phyloP scores from a whole-genome alignment of 352 stramenopile genomes.

The Phytophthora pisi region DNA sequence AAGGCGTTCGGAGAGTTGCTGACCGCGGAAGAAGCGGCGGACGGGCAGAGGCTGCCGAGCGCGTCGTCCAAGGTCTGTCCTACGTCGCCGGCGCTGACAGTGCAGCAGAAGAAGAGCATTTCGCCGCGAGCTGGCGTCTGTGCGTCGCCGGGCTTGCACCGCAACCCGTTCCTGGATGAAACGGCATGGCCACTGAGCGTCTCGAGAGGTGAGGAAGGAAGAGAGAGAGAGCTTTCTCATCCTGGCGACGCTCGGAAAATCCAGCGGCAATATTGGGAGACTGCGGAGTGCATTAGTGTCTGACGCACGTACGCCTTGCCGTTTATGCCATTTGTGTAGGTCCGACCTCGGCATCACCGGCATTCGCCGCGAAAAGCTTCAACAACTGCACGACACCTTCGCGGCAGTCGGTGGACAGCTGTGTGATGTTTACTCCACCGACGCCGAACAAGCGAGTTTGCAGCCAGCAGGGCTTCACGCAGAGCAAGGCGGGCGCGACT shows the following conservation, averaged over 20 bases:
- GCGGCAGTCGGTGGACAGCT: constrained; percentile 14
- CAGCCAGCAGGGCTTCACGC: constrained; percentile 38
- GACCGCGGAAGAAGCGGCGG: constrained; percentile 31
- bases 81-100: constrained; percentile 31
- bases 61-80: constrained; percentile 27
- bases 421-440: constrained; percentile 38
- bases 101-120: constrained; percentile 37
- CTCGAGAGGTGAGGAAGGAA: constrained; percentile 28
- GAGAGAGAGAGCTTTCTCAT: neutral
- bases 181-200: constrained; percentile 24
- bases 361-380: constrained; percentile 29
- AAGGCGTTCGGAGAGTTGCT: constrained; percentile 43
- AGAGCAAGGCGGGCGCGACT: constrained; percentile 34
- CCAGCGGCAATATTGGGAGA: constrained; percentile 15
- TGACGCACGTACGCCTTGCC: constrained; percentile 27
- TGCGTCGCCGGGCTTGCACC: constrained; percentile 26
- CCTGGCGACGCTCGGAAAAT: constrained; percentile 26
- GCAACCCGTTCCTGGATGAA: constrained; percentile 35
- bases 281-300: constrained; percentile 11
- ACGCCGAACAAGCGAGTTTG: constrained; percentile 48
- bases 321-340: constrained; percentile 26
- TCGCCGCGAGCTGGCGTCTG: constrained; percentile 35
- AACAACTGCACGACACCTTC: constrained; percentile 29
- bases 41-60: constrained; percentile 11
- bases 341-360: constrained; percentile 33